phyloP scores from a whole-genome alignment of 306 rosid genomes.

The Cicer cuneatum region DNA sequence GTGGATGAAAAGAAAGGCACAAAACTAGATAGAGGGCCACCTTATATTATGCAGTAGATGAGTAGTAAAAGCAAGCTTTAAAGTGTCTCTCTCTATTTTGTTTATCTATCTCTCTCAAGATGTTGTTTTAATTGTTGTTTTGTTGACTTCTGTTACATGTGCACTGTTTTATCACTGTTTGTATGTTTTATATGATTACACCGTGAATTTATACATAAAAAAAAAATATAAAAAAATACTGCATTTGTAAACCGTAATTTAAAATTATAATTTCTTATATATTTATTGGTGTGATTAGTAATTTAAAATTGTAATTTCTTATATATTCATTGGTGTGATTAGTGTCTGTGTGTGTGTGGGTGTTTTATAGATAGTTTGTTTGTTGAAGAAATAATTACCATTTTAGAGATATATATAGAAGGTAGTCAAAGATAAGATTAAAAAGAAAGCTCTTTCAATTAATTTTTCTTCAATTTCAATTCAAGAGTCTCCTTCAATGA shows the following conservation, averaged over 20 bases:
- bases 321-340: too few species aligned
- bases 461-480: background rate
- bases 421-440: background rate
- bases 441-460: background rate
- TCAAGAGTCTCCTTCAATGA: background rate
- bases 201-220: too few species aligned
- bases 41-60: slow-evolving; percentile 37
- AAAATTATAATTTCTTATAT: too few species aligned
- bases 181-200: background rate
- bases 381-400: too few species aligned
- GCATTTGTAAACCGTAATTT: too few species aligned
- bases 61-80: slow-evolving; percentile 53
- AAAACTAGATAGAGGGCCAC: slow-evolving; percentile 54
- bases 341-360: too few species aligned
- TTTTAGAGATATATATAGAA: too few species aligned
- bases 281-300: too few species aligned
- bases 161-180: slow-evolving; percentile 17
- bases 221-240: too few species aligned
- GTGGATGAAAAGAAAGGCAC: slow-evolving; percentile 45
- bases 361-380: too few species aligned
- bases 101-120: slow-evolving; percentile 37
- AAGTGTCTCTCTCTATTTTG: slow-evolving; percentile 36
- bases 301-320: too few species aligned
- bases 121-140: slow-evolving; percentile 42
- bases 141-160: slow-evolving; percentile 55